Conservation (phyloP, 208 protist species). For the Porcisia hertigi region DNA sequence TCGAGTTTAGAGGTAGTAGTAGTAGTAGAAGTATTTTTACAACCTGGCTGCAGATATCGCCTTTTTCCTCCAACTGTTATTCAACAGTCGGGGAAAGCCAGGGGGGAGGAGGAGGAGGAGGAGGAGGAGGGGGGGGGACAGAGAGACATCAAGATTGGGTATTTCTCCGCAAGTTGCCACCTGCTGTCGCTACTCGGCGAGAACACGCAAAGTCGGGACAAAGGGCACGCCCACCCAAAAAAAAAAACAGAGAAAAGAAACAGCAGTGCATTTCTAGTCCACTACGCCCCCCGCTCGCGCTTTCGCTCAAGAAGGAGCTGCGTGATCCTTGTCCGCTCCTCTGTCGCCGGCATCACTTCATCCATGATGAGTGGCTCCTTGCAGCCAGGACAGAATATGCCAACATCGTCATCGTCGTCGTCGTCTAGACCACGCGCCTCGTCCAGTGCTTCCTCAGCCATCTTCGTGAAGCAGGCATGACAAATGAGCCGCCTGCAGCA, state of each 20-base stretch:
- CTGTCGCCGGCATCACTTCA: constrained; percentile 55
- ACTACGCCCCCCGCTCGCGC: constrained; percentile 15
- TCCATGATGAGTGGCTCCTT: constrained; percentile 69
- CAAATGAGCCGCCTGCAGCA: constrained; percentile 74
- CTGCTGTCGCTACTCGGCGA: no score
- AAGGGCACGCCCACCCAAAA: no score
- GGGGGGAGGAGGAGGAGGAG: no score
- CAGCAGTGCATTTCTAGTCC: not conserved
- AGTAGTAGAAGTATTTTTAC: not conserved
- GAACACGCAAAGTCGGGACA: no score
- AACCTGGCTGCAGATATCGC: not conserved
- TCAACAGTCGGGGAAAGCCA: not conserved
- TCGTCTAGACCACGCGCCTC: constrained; percentile 28
- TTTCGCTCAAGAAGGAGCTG: constrained; percentile 22
- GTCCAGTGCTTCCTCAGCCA: constrained; percentile 56
- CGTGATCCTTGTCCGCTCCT: constrained; percentile 64
- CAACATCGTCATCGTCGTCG: constrained; percentile 31
- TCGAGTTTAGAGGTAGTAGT: not conserved
- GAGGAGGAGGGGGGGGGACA: no score
- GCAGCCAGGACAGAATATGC: constrained; percentile 66
- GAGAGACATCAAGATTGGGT: no score
- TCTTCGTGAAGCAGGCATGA: constrained; percentile 60
- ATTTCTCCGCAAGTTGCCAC: no score
- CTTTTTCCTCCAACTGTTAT: not conserved
- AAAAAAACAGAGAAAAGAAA: not conserved